Base-by-base conservation (phyloP, 129 eudicot genomes). In the Lonicera japonica region DNA sequence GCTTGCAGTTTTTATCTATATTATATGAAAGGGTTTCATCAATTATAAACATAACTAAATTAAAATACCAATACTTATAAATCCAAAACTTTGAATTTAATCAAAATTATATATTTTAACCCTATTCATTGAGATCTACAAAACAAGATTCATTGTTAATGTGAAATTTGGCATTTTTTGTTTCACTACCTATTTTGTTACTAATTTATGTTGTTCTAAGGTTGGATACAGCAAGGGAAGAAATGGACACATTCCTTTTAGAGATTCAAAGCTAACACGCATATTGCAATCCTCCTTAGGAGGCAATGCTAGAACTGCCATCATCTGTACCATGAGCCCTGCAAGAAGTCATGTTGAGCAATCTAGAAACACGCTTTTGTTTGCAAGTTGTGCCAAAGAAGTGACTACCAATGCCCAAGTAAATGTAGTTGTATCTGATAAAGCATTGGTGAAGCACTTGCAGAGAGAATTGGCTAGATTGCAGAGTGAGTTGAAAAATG, bases 301-400 rank as follows among this genome's bases (percentile, higher is more conserved):
- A 67, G 97, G 97, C 55, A 90, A 86, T 77, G 87, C 87, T 36
- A 83, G 87, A 77, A 86, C 97, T 24, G 97, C 97, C 53, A 81
- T 90, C 64, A 90, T 90, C 60, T 90, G 97, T 60, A 90, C 95
- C 24, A 77, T 90, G 95, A 86, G 95, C 77, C 97, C 97, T 64
- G 95, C 97, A 60, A 60, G 89, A 62, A 81, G 79, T 53, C 95
- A 86, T 52, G 89, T 79, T 25, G 94, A 90, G 79, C 95, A 90
- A 71, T 90, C 97, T 57, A 83, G 94, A 76, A 90, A 90, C 69
- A 90, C 97, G 11, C 94, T 90, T 58, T 71, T 83, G 20, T 90
- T 90, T 71, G 97, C 97, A 66, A 80, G 95, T 54, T 90, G 97
- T 67, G 97, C 97, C 23, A 90, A 90, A 70, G 95, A 90, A 77